Percentiles rank a stretch among this genome's conserved stretches.
phyloP scores from a whole-genome alignment of 2,329 filamentous ascomycete species.

The Stachybotrys chlorohalonatus region DNA sequence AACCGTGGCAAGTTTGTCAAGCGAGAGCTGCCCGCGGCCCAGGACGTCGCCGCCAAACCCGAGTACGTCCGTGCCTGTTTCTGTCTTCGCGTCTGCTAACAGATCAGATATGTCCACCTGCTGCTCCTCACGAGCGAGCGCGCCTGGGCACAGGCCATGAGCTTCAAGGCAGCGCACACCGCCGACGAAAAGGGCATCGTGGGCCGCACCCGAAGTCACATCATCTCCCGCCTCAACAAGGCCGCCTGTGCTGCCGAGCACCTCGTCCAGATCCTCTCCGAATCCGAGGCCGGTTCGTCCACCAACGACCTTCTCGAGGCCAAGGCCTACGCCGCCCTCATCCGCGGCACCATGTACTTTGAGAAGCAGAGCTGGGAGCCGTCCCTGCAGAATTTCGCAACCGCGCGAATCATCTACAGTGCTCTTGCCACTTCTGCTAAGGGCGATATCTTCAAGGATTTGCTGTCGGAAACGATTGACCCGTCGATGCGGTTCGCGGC shows the following conservation, averaged over 20 bases:
- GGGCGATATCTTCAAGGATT: constrained; percentile 75
- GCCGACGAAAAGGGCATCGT: constrained; percentile 72
- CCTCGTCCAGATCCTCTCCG: constrained; percentile 57
- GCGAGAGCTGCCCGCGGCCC: constrained; percentile 61
- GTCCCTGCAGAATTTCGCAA: constrained; percentile 67
- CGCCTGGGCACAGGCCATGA: constrained; percentile 93
- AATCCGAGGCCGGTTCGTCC: constrained; percentile 55
- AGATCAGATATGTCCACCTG: constrained; percentile 61
- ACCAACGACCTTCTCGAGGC: constrained; percentile 73
- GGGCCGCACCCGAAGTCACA: constrained; percentile 74
- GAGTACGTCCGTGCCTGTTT: constrained; percentile 47
- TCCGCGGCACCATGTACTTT: constrained; percentile 70
- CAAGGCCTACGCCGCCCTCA: constrained; percentile 68
- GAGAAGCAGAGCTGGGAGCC: constrained; percentile 81
- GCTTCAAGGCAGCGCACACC: constrained; percentile 76
- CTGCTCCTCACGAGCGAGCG: constrained; percentile 80
- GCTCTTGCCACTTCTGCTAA: constrained; percentile 52
- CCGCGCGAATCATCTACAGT: constrained; percentile 74
- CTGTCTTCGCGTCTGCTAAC: constrained; percentile 1
- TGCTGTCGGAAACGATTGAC: constrained; percentile 79
- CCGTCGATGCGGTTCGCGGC: constrained; percentile 91
- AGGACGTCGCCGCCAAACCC: constrained; percentile 64
- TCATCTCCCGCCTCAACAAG: constrained; percentile 79
- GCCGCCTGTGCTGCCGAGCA: constrained; percentile 61
- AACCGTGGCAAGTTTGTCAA: constrained; percentile 79